phyloP scores from a whole-genome alignment of 73 alveolate species.

The Paramecium pentaurelia region DNA sequence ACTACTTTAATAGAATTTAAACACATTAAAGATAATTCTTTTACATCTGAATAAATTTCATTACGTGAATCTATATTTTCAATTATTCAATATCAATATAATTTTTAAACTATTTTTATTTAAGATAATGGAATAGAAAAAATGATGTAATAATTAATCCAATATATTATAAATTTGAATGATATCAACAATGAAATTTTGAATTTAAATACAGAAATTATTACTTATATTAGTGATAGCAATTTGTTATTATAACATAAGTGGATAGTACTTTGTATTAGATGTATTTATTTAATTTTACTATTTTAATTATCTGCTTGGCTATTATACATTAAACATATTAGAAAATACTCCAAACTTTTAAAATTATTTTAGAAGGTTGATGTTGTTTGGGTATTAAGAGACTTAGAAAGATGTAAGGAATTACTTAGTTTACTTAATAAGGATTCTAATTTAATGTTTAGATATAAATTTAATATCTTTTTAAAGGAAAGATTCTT shows the following conservation, averaged over 20 bases:
- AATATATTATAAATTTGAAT: neutral
- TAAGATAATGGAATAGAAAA: neutral
- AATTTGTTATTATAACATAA: neutral
- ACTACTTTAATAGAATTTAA: neutral
- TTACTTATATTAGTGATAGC: neutral
- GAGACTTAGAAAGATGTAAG: neutral
- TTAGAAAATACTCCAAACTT: neutral
- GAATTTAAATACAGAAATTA: neutral
- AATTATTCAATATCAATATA: neutral
- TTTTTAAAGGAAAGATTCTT: neutral
- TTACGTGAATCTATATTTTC: neutral
- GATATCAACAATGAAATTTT: neutral
- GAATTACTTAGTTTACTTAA: neutral
- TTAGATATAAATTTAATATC: neutral
- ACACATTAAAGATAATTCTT: neutral
- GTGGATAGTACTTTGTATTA: neutral
- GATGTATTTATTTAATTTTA: neutral
- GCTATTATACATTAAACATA: neutral
- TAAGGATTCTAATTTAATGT: neutral
- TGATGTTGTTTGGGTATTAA: neutral
- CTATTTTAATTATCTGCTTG: neutral
- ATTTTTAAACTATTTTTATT: neutral
- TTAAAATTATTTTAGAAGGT: neutral
- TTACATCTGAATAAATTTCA: neutral
- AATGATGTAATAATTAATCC: neutral